Evolutionary conservation across 2,329 filamentous ascomycete genomes (phyloP).

Genomic region (Aspergillus nomiae): DNA sequence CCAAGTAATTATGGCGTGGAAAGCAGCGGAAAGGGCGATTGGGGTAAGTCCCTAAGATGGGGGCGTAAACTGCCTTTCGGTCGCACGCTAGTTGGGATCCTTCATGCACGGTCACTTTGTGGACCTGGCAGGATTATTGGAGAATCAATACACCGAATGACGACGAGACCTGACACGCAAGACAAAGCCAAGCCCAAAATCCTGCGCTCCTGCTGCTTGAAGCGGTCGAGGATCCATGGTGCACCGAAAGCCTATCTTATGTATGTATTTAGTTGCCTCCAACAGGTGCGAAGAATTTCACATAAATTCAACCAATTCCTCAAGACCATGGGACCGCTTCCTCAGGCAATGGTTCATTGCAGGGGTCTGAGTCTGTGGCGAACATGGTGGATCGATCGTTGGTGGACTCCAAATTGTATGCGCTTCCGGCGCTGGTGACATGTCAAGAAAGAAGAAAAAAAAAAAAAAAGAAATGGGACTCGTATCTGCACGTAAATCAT

Average conservation of each 20-base stretch:
- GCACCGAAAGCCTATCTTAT: not conserved
- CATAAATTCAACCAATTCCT: not conserved
- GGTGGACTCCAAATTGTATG: not conserved
- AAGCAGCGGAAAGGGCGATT: not conserved
- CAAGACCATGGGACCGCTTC: not conserved
- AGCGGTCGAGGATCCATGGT: not conserved
- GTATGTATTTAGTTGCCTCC: not conserved
- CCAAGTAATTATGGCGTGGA: conserved; percentile 1
- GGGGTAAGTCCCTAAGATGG: not conserved
- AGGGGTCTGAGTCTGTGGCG: not conserved
- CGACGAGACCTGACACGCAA: not conserved
- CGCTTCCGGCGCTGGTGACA: not conserved
- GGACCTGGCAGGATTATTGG: not conserved
- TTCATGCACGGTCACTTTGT: conserved; percentile 6
- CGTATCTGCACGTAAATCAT: not conserved
- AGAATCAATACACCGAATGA: not conserved
- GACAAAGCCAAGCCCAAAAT: not conserved
- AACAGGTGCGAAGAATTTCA: not conserved
- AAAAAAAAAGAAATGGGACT: not conserved
- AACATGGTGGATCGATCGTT: not conserved
- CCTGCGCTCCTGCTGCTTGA: not conserved
- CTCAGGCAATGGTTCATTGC: not conserved
- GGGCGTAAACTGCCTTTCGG: conserved; percentile 1
- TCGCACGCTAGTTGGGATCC: not conserved
- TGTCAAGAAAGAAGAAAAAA: not conserved